A percentile compares a stretch with the other conserved stretches of the same genome.
Conservation (phyloP, 257 asterid genomes). For the Leonotis leonurus region DNA sequence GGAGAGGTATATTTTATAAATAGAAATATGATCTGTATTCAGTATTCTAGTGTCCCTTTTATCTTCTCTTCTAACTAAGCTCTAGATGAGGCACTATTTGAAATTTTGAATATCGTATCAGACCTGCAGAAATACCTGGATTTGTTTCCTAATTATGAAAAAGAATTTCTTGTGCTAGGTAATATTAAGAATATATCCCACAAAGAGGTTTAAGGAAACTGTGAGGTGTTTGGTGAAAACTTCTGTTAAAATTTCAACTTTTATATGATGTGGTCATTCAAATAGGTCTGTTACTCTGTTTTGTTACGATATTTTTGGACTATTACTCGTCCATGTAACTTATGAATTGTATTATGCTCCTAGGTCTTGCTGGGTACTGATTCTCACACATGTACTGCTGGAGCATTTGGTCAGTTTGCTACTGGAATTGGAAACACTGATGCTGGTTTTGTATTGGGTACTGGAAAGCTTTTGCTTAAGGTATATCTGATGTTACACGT, state of each 20-base stretch:
- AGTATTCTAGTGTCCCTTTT: background rate
- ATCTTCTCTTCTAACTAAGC: background rate
- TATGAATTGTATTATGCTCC: background rate
- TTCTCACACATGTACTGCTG: constrained; percentile 94
- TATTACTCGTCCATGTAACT: background rate
- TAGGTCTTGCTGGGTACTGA: constrained; percentile 92
- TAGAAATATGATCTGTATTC: background rate
- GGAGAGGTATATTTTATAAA: constrained; percentile 60
- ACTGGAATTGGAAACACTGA: constrained; percentile 95
- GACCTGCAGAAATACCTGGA: background rate
- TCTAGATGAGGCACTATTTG: background rate
- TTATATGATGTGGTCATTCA: background rate
- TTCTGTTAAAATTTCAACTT: background rate
- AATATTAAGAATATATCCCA: background rate
- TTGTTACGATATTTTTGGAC: background rate
- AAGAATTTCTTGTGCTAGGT: background rate
- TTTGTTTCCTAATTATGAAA: background rate
- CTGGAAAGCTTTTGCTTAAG: constrained; percentile 98
- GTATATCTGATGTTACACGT: constrained; percentile 23
- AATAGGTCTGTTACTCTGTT: background rate
- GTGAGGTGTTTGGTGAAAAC: background rate
- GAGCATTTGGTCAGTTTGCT: constrained; percentile 97
- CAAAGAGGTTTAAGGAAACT: background rate
- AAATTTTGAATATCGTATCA: too few species aligned
- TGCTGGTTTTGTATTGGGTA: constrained; percentile 88